Base-by-base conservation (phyloP, 2,329 filamentous ascomycete genomes). In the Hypoxylon sp. region DNA sequence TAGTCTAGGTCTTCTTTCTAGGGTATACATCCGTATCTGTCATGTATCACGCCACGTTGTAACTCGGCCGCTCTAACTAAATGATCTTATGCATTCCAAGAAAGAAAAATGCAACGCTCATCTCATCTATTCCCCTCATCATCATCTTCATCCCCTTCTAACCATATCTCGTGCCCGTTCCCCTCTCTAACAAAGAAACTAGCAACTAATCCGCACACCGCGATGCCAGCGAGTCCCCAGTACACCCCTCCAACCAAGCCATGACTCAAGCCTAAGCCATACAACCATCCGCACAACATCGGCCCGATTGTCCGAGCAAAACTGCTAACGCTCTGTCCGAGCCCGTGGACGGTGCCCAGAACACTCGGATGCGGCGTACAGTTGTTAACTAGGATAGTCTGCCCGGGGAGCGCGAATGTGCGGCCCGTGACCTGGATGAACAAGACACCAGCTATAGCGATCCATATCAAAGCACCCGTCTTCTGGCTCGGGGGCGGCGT, bases 361-460 rank as follows among this genome's bases (percentile, higher is more conserved):
- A 85, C 82, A 57, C 81, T 84, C 1, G 83, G 83, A 60, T 85
- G 83, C 13, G 84, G 83, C 42, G 82, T 81, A 69, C 82, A 83
- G 73, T 85, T 85, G 65, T 85, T 85, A 31, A 85, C 77, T 2
- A 85, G 76, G 30, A 85, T 85, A 1, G 80, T 81, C 73, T 83
- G 81, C 14, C 78, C 82, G 0, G 85, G 85, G 1, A 84, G 76
- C 5, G 83, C 82, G 74, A 93, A 93, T 0, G 91, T 93, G 35
- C 91, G 84, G 0, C 88, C 90, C 1, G 89, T 81, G 7, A 92
- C 90, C 72, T 92, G 90, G 10, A 92, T 77, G 11, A 86, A 82
- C 1, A 94, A 81, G 1, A 93, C 87, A 2, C 83, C 79, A 0
- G 85, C 84, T 17, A 94, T 90, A 1, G 88, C 86, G 0, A 86